A percentile compares a stretch with the other conserved stretches of the same genome.
These are phyloP conservation scores for Clitopilus hobsonii DNA, from an alignment of 768 basidiomycete genomes.

Conservation along the genomic window DNA sequence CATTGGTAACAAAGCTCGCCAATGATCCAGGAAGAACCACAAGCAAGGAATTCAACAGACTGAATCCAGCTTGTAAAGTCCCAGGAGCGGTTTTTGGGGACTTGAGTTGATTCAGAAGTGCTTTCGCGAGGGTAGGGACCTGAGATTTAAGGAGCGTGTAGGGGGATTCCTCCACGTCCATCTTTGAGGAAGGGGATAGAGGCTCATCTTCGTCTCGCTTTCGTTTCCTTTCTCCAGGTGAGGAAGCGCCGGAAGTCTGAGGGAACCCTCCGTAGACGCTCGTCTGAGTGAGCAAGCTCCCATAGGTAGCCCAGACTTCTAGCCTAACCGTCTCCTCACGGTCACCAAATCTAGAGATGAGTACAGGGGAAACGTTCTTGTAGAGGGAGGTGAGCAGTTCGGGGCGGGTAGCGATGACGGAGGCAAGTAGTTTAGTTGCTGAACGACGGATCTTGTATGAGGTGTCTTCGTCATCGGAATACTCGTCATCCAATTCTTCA, in stretches of 20 bases:
- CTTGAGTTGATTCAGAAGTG: slow-evolving; percentile 81
- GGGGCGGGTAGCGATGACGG: slow-evolving; percentile 85
- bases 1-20: slow-evolving; percentile 56
- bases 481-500: slow-evolving; percentile 72
- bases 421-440: slow-evolving; percentile 84
- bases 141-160: slow-evolving; percentile 68
- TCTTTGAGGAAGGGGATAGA: slow-evolving; percentile 24
- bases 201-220: slow-evolving; percentile 65
- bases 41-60: slow-evolving; percentile 69
- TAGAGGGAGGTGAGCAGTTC: slow-evolving; percentile 80
- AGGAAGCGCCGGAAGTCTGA: slow-evolving; percentile 32
- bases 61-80: slow-evolving; percentile 84
- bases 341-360: slow-evolving; percentile 90
- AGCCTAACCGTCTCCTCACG: slow-evolving; percentile 92
- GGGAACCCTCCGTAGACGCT: slow-evolving; percentile 67
- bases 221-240: slow-evolving; percentile 37
- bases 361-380: slow-evolving; percentile 78
- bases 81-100: slow-evolving; percentile 70
- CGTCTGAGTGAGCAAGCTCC: slow-evolving; percentile 78
- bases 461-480: slow-evolving; percentile 96
- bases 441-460: slow-evolving; percentile 97
- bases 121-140: slow-evolving; percentile 74
- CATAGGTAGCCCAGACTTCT: slow-evolving; percentile 89
- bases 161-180: slow-evolving; percentile 74
- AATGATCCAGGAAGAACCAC: slow-evolving; percentile 82